Percentiles rank a stretch among this genome's conserved stretches.
These are phyloP conservation scores for Pleurotus tuber-regium DNA, from an alignment of 768 basidiomycete species.

Conservation along the genomic window DNA sequence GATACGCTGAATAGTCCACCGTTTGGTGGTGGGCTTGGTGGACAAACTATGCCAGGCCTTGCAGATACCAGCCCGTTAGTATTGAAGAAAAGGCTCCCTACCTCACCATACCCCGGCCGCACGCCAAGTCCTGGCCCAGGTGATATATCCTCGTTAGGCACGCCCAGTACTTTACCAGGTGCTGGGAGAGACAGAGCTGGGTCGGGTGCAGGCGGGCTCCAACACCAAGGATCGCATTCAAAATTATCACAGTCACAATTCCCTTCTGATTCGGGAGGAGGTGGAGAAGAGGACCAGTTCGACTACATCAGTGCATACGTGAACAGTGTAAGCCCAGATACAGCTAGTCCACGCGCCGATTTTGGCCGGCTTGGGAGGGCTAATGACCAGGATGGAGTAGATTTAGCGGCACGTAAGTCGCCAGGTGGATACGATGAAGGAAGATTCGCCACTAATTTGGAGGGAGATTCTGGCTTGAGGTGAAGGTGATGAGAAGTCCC, in stretches of 20 bases:
- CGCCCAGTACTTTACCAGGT: slow-evolving; percentile 9
- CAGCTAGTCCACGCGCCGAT: slow-evolving; percentile 11
- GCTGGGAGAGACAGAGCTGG: slow-evolving; percentile 12
- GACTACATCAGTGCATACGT: slow-evolving; percentile 61
- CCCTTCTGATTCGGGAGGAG: slow-evolving; percentile 13
- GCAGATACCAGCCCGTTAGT: slow-evolving; percentile 47
- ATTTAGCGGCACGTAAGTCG: slow-evolving; percentile 11
- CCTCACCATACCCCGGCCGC: slow-evolving; percentile 37
- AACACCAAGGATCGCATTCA: slow-evolving; percentile 15
- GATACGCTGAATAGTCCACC: neutral
- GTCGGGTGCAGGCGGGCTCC: slow-evolving; percentile 11
- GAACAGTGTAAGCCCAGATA: slow-evolving; percentile 19
- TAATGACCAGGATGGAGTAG: slow-evolving; percentile 15
- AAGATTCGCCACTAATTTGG: slow-evolving; percentile 47
- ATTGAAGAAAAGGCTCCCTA: slow-evolving; percentile 47
- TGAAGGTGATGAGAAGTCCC: too few relatives aligned
- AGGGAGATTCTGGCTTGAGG: slow-evolving; percentile 19
- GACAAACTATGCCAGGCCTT: slow-evolving; percentile 13
- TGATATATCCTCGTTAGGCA: too few relatives aligned
- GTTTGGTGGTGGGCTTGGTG: slow-evolving; percentile 6
- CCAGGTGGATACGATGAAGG: slow-evolving; percentile 38
- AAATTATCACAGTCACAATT: slow-evolving; percentile 16
- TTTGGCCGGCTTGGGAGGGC: slow-evolving; percentile 6
- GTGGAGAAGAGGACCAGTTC: slow-evolving; percentile 46
- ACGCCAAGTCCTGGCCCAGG: slow-evolving; percentile 9